Evolutionary conservation across 2,329 filamentous ascomycete species (phyloP).

Genomic region (Sclerotinia subarctica): DNA sequence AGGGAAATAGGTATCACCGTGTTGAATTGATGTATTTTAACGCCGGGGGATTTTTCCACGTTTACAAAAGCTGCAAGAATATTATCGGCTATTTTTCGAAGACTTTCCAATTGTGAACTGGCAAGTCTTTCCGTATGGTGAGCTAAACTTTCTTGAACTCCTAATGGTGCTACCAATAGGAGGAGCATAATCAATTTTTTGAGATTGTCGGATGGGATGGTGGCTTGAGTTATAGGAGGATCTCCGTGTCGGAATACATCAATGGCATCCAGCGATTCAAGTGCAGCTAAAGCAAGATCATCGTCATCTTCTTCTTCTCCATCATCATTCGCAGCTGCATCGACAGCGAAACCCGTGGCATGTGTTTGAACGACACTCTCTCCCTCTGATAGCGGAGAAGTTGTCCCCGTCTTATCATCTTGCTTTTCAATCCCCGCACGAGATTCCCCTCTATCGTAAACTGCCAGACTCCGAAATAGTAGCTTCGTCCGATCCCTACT

Average conservation of each 20-base stretch:
- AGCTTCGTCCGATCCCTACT: constrained; percentile 59
- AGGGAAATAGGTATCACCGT: constrained; percentile 56
- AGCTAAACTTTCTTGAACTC: constrained; percentile 62
- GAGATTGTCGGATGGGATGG: constrained; percentile 72
- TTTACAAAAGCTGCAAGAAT: constrained; percentile 65
- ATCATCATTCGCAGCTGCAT: constrained; percentile 45
- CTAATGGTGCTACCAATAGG: constrained; percentile 62
- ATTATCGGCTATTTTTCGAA: constrained; percentile 60
- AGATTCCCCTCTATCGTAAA: constrained; percentile 59
- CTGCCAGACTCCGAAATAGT: constrained; percentile 68
- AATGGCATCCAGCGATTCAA: constrained; percentile 64
- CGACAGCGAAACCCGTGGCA: constrained; percentile 42
- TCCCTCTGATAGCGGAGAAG: not conserved
- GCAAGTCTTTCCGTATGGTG: constrained; percentile 55
- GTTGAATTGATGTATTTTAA: constrained; percentile 61
- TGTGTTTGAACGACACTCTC: constrained; percentile 29
- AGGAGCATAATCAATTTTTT: constrained; percentile 68
- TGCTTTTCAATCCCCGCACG: constrained; percentile 23
- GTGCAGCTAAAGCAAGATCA: constrained; percentile 64
- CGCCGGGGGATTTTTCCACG: constrained; percentile 60
- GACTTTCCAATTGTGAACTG: constrained; percentile 53
- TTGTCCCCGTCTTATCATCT: not conserved
- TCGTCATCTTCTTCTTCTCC: constrained; percentile 49
- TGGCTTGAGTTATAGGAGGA: constrained; percentile 56
- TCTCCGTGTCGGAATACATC: constrained; percentile 57